Conservation (phyloP, 768 basidiomycete genomes). For the Hydnum rufescens region DNA sequence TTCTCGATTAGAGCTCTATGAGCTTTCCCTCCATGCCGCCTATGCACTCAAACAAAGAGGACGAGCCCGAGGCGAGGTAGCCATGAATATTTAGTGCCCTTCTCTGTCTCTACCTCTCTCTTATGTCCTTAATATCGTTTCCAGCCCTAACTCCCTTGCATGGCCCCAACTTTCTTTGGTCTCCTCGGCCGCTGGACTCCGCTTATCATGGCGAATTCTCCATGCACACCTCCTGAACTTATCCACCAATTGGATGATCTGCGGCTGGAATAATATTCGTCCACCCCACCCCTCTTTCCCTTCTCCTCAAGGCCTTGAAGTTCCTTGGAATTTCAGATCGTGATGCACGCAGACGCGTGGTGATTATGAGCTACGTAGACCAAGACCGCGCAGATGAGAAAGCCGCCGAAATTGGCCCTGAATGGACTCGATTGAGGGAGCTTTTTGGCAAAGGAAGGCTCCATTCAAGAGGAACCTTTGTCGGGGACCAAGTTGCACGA, state of each 20-base stretch:
- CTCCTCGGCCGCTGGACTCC: conserved; percentile 42
- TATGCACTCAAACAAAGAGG: conserved; percentile 29
- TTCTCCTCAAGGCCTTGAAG: conserved; percentile 38
- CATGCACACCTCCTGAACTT: conserved; percentile 49
- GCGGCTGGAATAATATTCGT: conserved; percentile 41
- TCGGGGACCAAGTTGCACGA: conserved; percentile 33
- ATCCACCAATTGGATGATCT: conserved; percentile 48
- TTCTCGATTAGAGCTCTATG: conserved; percentile 33
- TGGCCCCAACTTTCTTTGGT: conserved; percentile 31
- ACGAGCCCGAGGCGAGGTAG: conserved; percentile 31
- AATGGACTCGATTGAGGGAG: conserved; percentile 23
- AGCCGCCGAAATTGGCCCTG: conserved; percentile 1
- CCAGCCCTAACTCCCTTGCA: conserved; percentile 42
- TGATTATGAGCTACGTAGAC: conserved; percentile 27
- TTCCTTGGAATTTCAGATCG: conserved; percentile 26
- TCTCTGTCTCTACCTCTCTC: not conserved
- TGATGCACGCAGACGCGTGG: conserved; percentile 33
- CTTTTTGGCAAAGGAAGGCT: conserved; percentile 34
- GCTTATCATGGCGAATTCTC: conserved; percentile 53
- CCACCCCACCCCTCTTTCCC: conserved; percentile 36
- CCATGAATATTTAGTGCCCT: conserved; percentile 29
- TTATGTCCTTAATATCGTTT: not conserved
- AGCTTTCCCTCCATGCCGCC: conserved; percentile 35
- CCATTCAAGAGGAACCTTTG: conserved; percentile 33
- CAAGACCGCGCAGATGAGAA: not conserved